Percentiles rank a stretch among this genome's conserved stretches.
Conservation (phyloP, 1,284 basidiomycete species). For the Leccinum solheimii region DNA sequence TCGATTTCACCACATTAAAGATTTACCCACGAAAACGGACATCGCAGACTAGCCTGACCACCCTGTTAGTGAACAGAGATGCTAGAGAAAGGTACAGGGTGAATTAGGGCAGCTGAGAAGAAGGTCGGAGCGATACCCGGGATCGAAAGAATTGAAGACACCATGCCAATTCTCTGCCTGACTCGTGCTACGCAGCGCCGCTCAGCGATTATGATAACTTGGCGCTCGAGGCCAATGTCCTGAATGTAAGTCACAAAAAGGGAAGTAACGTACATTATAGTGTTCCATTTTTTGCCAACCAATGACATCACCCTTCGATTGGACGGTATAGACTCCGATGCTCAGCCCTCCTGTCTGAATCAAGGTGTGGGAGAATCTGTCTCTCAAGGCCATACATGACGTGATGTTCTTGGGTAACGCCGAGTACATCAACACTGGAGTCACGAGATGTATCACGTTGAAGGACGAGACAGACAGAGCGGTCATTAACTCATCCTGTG, state of each 20-base stretch:
- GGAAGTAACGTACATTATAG: slow-evolving; percentile 10
- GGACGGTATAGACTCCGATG: slow-evolving; percentile 34
- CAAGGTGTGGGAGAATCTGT: slow-evolving; percentile 39
- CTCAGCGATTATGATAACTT: neutral
- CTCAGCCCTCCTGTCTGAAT: slow-evolving; percentile 32
- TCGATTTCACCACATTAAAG: neutral
- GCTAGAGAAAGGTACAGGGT: neutral
- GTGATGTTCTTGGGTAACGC: slow-evolving; percentile 15
- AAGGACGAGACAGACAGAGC: slow-evolving; percentile 19
- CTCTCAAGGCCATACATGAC: slow-evolving; percentile 25
- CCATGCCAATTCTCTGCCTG: neutral
- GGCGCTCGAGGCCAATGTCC: neutral
- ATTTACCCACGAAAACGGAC: neutral
- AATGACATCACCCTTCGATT: slow-evolving; percentile 13
- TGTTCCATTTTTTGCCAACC: neutral
- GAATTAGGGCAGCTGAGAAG: neutral
- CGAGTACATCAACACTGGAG: slow-evolving; percentile 31
- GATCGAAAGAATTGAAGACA: neutral
- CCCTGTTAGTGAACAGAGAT: neutral
- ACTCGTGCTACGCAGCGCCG: neutral
- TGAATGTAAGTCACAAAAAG: neutral
- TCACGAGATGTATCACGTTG: slow-evolving; percentile 30
- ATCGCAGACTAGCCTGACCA: neutral
- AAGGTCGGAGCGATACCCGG: neutral
- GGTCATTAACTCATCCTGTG: slow-evolving; percentile 18